Evolutionary conservation across 2,329 filamentous ascomycete genomes (phyloP), one percentile per base, ranked within the genome.

Genomic region (Microcyclospora pomicola): DNA sequence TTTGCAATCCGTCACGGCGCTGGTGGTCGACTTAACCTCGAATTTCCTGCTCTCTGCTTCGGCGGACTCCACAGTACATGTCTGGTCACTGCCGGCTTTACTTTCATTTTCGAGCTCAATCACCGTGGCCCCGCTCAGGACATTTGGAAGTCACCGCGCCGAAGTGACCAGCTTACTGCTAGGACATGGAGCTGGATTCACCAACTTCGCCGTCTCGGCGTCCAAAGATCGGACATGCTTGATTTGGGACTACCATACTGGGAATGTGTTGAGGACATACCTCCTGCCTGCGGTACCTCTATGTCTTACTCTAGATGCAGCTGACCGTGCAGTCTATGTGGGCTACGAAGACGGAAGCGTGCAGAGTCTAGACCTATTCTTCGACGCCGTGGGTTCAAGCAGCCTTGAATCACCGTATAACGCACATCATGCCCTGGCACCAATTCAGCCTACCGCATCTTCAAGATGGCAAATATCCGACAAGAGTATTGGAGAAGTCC

Each of bases 231-330:
- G 83, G 61, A 91, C 84, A 6, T 84, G 84, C 49, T 79, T 94
- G 51, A 69, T 93, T 42, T 98, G 91, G 91, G 87, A 96, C 61
- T 92, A 92, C 56, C 75, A 78, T 44, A 82, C 76, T 1, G 84
- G 84, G 30, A 73, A 75, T 42, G 68, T 80, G 9, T 65, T 96
- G 40, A 76, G 87, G 32, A 96, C 86, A 3, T 76, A 92, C 46
- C 69, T 96, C 31, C 75, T 96, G 40, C 75, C 82, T 2, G 68
- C 71, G n/a, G 66, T 72, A 13, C 84, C 87, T 12, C 67, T 80
- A 24, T 86, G 80, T 49, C 58, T 88, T 27, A 66, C 74, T 7
- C 66, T 96, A 4, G 91, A 96, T 58, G 81, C 87, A 1, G 84
- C 79, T 42, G 80, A 88, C 46, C 74, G 88, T 37, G 85, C 81